Evolutionary conservation across 2,329 filamentous ascomycete species (phyloP).

Genomic region (Acarospora socialis): DNA sequence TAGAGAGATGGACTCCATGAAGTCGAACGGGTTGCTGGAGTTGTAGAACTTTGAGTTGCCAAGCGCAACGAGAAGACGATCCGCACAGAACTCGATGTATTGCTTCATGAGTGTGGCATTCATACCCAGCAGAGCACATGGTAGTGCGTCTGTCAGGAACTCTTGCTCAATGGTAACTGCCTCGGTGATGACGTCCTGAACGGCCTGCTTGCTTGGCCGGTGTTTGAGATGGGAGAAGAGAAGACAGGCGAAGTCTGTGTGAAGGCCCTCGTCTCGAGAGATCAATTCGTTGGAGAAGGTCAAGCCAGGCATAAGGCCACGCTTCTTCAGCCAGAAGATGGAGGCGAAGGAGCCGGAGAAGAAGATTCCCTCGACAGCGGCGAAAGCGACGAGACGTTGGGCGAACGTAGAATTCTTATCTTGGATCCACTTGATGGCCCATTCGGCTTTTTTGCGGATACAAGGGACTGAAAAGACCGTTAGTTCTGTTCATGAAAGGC

Average conservation of each 20-base stretch:
- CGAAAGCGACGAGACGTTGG: slow-evolving; percentile 89
- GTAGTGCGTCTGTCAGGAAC: slow-evolving; percentile 91
- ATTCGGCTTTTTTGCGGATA: slow-evolving; percentile 97
- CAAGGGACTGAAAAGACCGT: slow-evolving; percentile 53
- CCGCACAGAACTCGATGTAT: slow-evolving; percentile 99
- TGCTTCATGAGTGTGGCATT: slow-evolving; percentile 96
- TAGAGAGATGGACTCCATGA: slow-evolving; percentile 99
- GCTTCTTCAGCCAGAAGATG: slow-evolving; percentile 99
- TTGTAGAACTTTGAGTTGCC: slow-evolving; percentile 94
- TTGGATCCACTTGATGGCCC: slow-evolving; percentile 88
- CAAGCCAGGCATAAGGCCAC: slow-evolving; percentile 92
- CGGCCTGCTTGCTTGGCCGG: slow-evolving; percentile 67
- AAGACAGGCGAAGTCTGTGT: slow-evolving; percentile 97
- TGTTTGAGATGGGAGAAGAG: slow-evolving; percentile 95
- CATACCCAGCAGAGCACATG: slow-evolving; percentile 89
- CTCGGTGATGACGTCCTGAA: slow-evolving; percentile 82
- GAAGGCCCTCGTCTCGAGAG: slow-evolving; percentile 96
- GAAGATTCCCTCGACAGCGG: slow-evolving; percentile 98
- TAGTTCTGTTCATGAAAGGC: slow-evolving; percentile 15
- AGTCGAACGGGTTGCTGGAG: slow-evolving; percentile 92
- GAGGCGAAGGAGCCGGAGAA: slow-evolving; percentile 97
- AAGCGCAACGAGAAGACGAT: slow-evolving; percentile 81
- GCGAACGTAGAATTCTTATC: slow-evolving; percentile 91
- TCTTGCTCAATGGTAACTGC: slow-evolving; percentile 93
- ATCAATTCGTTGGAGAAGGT: slow-evolving; percentile 99